phyloP scores from a whole-genome alignment of 1,284 basidiomycete species.

The Rhodotorula glutinis region DNA sequence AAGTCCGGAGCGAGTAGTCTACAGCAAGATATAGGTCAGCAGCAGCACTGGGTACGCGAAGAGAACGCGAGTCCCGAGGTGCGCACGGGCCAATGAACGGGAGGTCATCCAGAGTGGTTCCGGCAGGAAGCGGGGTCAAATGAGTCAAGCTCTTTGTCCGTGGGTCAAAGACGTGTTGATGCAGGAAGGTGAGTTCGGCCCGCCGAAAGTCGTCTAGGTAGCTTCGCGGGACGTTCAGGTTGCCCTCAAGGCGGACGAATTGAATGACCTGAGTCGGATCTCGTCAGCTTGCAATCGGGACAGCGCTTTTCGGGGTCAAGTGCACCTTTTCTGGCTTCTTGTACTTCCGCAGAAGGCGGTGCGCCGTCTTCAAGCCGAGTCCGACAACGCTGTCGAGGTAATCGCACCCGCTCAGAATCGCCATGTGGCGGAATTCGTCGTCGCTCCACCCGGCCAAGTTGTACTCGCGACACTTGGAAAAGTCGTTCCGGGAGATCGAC shows the following conservation, averaged over 20 bases:
- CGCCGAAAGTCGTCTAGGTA: constrained; percentile 65
- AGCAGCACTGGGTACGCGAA: neutral
- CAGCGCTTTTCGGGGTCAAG: too few species aligned
- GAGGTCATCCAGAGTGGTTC: constrained; percentile 51
- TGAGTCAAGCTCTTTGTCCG: constrained; percentile 62
- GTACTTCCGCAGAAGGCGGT: constrained; percentile 73
- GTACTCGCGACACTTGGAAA: constrained; percentile 69
- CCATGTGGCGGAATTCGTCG: constrained; percentile 71
- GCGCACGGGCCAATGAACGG: constrained; percentile 37
- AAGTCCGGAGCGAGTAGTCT: constrained; percentile 23
- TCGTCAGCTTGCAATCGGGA: too few species aligned
- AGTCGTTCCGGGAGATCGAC: constrained; percentile 72
- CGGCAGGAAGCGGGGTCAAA: constrained; percentile 59
- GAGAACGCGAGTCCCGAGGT: too few species aligned
- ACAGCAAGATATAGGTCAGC: neutral
- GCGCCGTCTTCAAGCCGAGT: constrained; percentile 75
- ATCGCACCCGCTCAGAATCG: constrained; percentile 92
- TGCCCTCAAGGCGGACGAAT: constrained; percentile 75
- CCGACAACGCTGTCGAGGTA: constrained; percentile 58
- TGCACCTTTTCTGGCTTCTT: constrained; percentile 77
- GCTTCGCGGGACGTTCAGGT: constrained; percentile 70
- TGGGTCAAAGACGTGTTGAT: constrained; percentile 92
- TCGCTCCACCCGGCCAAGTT: constrained; percentile 86
- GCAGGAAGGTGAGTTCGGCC: constrained; percentile 89
- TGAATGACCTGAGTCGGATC: constrained; percentile 55